Conservation (phyloP, 2,329 filamentous ascomycete genomes). For the Samsoniella hepiali region DNA sequence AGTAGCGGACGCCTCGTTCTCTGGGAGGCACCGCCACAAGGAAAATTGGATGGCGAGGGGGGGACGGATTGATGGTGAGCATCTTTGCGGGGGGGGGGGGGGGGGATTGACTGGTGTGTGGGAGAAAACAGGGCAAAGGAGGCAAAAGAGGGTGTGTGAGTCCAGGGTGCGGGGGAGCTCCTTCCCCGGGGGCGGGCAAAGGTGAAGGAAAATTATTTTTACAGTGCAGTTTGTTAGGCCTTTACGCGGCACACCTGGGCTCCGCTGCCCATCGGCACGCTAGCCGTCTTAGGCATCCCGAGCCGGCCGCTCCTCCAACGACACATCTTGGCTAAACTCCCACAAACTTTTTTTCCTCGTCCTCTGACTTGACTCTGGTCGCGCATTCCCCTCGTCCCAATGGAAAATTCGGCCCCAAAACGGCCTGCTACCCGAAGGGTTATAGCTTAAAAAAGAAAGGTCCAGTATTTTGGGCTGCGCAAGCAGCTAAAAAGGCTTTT, state of each 20-base stretch:
- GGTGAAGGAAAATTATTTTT: neutral
- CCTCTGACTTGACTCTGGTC: neutral
- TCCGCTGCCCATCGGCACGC: conserved; percentile 6
- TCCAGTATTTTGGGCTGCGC: conserved; percentile 14
- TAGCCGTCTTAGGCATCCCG: conserved; percentile 7
- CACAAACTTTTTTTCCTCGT: neutral
- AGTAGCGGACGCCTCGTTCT: conserved; percentile 4
- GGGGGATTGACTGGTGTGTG: neutral
- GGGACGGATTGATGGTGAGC: neutral
- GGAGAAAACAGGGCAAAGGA: neutral
- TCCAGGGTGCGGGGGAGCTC: neutral
- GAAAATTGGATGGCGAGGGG: neutral
- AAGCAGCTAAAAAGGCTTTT: conserved; percentile 10
- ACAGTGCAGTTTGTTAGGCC: neutral
- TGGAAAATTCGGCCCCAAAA: neutral
- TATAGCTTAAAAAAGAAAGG: neutral
- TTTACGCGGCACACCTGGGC: too few species aligned
- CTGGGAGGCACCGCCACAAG: neutral
- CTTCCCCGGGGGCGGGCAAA: neutral
- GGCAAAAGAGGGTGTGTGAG: neutral
- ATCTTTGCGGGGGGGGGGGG: neutral
- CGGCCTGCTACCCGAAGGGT: conserved; percentile 14
- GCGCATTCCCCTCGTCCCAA: neutral
- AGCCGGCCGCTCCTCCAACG: conserved; percentile 1
- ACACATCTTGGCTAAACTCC: conserved; percentile 3